phyloP scores from a whole-genome alignment of 129 eudicot species.

The Tagetes patula region DNA sequence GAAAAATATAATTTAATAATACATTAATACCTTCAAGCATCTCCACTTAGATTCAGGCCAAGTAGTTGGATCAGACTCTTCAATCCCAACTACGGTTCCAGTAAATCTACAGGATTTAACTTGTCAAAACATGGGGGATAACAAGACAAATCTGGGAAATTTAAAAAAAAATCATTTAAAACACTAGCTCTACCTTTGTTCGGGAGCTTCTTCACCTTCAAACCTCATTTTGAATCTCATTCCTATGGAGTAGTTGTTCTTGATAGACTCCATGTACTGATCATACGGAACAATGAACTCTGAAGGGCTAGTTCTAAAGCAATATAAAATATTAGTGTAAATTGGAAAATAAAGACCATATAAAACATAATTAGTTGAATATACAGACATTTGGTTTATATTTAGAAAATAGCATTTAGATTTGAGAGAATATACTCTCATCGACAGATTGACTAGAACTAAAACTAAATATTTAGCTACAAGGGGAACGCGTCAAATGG shows the following conservation, averaged over 20 bases:
- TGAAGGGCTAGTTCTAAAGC: constrained; percentile 75
- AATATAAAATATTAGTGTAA: constrained; percentile 7
- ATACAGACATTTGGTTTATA: not conserved
- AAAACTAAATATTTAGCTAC: not conserved
- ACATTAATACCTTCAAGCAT: constrained; percentile 81
- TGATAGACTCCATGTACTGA: constrained; percentile 74
- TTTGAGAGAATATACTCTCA: not conserved
- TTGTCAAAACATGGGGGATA: constrained; percentile 5
- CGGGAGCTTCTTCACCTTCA: constrained; percentile 78
- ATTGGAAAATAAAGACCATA: not conserved
- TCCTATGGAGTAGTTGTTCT: constrained; percentile 60
- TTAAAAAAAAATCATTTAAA: not conserved
- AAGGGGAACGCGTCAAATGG: not conserved
- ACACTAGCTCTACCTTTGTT: constrained; percentile 46
- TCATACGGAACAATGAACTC: constrained; percentile 80
- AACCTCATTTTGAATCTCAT: constrained; percentile 75
- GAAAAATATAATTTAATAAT: constrained; percentile 13
- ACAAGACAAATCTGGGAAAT: constrained; percentile 2
- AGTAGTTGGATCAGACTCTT: constrained; percentile 68
- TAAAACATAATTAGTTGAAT: not conserved
- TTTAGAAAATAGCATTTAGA: not conserved
- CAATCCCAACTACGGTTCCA: constrained; percentile 85
- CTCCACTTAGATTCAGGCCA: constrained; percentile 94
- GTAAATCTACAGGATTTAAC: constrained; percentile 52
- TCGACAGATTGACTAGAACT: not conserved